Conservation (phyloP, 192 early-diverging fungal genomes). For the Haplosporangium gracile region DNA sequence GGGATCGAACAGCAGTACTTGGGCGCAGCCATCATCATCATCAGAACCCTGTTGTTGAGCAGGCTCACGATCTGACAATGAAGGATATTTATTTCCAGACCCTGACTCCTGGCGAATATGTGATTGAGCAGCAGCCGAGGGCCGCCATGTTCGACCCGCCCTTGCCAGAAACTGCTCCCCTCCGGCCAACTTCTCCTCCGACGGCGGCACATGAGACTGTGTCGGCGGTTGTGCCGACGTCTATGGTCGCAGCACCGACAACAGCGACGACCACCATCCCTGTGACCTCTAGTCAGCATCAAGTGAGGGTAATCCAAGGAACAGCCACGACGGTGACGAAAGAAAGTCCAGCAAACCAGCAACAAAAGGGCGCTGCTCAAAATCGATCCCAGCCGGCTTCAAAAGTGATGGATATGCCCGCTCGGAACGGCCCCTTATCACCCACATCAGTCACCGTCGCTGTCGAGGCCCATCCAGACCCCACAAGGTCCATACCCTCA, state of each 20-base stretch:
- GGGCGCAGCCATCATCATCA: not conserved
- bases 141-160: not conserved
- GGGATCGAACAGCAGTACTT: not conserved
- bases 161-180: not conserved
- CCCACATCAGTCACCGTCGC: constrained; percentile 4
- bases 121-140: not conserved
- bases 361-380: not conserved
- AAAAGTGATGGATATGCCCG: not conserved
- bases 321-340: not conserved
- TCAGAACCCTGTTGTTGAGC: constrained; percentile 19
- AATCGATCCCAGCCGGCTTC: constrained; percentile 20
- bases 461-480: not conserved
- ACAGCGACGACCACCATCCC: not conserved
- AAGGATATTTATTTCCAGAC: constrained; percentile 55
- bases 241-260: not conserved
- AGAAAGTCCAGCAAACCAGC: not conserved
- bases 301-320: not conserved
- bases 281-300: not conserved
- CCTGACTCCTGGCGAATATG: not conserved
- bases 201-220: not conserved
- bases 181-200: not conserved
- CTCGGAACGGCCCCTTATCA: not conserved
- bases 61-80: constrained; percentile 47
- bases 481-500: not conserved
- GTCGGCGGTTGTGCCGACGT: not conserved